Evolutionary conservation across 2,329 filamentous ascomycete species (phyloP), one percentile per base, ranked within the genome.

Genomic region (Atkinsonella hypoxylon): DNA sequence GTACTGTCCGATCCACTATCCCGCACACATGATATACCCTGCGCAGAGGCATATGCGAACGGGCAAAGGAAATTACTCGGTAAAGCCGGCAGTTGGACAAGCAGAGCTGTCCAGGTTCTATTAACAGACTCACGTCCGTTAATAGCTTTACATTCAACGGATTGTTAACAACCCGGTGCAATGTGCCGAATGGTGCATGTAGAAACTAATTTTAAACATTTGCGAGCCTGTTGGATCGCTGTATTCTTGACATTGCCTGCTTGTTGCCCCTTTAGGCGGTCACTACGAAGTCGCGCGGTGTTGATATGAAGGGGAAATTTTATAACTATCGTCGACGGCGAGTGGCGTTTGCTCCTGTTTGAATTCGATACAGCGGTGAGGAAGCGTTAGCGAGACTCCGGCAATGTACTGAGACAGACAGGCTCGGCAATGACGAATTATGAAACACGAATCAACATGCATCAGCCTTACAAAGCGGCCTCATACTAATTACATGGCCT

Each of bases 331-430:
- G 44, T 18, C 44, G 10, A 20, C 26, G 36, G 18, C 42, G 18
- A 45, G 42, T 45, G 42, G 42, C 48, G 22, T 39, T 31, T 48
- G 4, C 36, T 31, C 10, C 13, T 47, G n/a, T 15, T 22, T 40
- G 46, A 15, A 30, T 10, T 20, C 34, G 13, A 38, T 43, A 30
- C 47, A 22, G 26, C 42, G 42, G 47, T 38, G 31, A 52, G 20
- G 8, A 49, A 38, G 26, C 8, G 30, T 49, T 52, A 41, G 50
- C 47, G 46, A 52, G 50, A 32, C 18, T 20, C 36, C 43, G 30
- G 36, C 42, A 49, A 30, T 41, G 31, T 46, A 26, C 50, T 32
- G 50, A 49, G 46, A 52, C 47, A 52, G 31, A 17, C 40, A 40
- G 30, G 47, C 10, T 20, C 15, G n/a, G 39, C n/a, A 41, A 32